These are phyloP conservation scores for Bassia scoparia DNA, from an alignment of 148 eudicot species.

Conservation along the genomic window DNA sequence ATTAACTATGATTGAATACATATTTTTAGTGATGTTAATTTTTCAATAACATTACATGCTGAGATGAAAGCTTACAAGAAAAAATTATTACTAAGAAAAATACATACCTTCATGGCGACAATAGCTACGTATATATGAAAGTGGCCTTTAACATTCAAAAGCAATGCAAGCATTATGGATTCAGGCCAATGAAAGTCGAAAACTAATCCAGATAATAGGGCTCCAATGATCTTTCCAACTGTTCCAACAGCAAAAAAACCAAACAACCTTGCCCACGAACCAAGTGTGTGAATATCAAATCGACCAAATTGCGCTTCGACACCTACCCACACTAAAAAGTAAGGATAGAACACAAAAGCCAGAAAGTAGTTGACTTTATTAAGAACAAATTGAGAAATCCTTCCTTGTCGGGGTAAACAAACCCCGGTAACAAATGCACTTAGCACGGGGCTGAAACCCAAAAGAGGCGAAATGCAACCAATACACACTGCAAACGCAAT, in stretches of 20 bases:
- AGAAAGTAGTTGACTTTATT: constrained; percentile 64
- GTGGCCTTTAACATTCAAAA: constrained; percentile 82
- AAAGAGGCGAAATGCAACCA: constrained; percentile 49
- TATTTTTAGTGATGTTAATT: no score
- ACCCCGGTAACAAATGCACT: constrained; percentile 82
- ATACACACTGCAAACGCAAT: constrained; percentile 53
- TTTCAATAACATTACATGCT: no score
- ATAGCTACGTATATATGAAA: constrained; percentile 71
- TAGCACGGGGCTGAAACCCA: constrained; percentile 49
- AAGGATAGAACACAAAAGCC: constrained; percentile 56
- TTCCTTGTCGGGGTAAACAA: constrained; percentile 78
- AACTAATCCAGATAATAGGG: constrained; percentile 56
- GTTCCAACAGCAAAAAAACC: constrained; percentile 50
- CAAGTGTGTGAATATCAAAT: constrained; percentile 24
- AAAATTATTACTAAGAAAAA: neutral
- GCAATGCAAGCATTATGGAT: constrained; percentile 66
- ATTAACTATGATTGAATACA: no score
- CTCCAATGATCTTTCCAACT: constrained; percentile 64
- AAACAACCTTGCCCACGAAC: constrained; percentile 51
- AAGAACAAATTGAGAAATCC: constrained; percentile 68
- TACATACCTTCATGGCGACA: constrained; percentile 51
- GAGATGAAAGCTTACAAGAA: neutral
- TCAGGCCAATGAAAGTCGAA: constrained; percentile 75
- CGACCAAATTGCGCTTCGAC: constrained; percentile 43
- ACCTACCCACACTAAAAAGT: constrained; percentile 79